Evolutionary conservation across 352 stramenopile species (phyloP), one percentile per base, ranked within the genome.

Genomic region (Phytopythium oedochilum): DNA sequence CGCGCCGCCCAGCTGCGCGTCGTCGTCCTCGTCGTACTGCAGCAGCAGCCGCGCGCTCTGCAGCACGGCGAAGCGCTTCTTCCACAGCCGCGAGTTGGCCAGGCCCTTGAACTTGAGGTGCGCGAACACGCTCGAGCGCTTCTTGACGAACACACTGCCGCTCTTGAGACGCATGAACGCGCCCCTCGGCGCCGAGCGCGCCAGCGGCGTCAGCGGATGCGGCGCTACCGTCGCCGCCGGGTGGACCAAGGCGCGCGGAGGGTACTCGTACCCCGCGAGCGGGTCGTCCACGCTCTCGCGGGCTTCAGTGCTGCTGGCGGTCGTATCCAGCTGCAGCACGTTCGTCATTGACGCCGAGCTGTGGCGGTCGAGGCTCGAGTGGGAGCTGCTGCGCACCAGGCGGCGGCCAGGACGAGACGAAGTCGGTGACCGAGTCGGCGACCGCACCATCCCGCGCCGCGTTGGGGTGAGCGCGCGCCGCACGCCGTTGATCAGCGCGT

Each of bases 21-120:
- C 51, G 12, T 44, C 54, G 11, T 60, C 69, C 35, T 90, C 81
- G 40, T 92, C 78, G 54, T 89, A 76, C 54, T 89, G 82, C 22
- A 95, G 68, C 38, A 88, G 52, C 34, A 95, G 64, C 15, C 74
- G 70, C 43, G 74, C 60, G 42, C 75, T 85, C 40, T 93, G 72
- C 25, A 95, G 53, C 28, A 93, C 76, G 2, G 85, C 85, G 49
- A 79, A 93, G n/a, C 85, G 83, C 29, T 78, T 81, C 59, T 95
- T 95, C 85, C 85, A 95, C 51, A 88, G 68, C 10, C 79, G 67
- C 32, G 68, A 63, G 43, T 73, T 88, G 31, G 62, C 68, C 15
- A 78, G 55, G 2, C 78, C 71, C 42, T 80, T 86, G 52, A 88
- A 60, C 52, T 92, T 87, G 55, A 92, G 53, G 46, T 89, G 79